Evolutionary conservation across 257 asterid genomes (phyloP).

Genomic region (Nicotiana tabacum): DNA sequence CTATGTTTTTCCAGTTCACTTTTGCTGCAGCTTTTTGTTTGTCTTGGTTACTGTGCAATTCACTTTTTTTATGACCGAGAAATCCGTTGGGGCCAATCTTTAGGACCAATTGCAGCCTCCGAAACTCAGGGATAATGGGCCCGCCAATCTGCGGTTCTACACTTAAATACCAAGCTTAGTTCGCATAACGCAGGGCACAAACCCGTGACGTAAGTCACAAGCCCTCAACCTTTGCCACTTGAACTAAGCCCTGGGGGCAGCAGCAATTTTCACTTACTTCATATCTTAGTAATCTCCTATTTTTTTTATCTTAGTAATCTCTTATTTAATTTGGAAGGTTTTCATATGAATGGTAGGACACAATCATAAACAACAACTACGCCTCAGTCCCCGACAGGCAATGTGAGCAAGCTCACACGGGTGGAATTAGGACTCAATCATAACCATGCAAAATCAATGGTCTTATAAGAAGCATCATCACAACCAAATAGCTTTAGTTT

Average conservation of each 20-base stretch:
- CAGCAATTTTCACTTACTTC: background rate
- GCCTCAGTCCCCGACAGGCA: too few species aligned
- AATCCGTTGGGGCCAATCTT: too few species aligned
- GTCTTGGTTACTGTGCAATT: background rate
- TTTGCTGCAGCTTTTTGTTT: background rate
- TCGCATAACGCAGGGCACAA: too few species aligned
- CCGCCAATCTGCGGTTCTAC: too few species aligned
- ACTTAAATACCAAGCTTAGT: too few species aligned
- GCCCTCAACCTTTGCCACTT: too few species aligned
- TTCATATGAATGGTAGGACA: background rate
- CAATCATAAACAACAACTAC: too few species aligned
- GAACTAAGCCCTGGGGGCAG: background rate
- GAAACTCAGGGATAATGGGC: too few species aligned
- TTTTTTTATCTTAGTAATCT: background rate
- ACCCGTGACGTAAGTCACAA: too few species aligned
- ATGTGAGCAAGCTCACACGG: too few species aligned
- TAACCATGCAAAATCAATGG: background rate
- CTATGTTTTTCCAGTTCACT: background rate
- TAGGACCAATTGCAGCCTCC: too few species aligned
- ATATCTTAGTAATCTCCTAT: background rate
- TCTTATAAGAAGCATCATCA: background rate
- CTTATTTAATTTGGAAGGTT: background rate
- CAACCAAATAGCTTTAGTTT: background rate
- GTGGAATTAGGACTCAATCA: background rate
- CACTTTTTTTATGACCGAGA: too few species aligned